Conservation (phyloP, 2,329 filamentous ascomycete genomes). For the Fusarium praegraminearum region DNA sequence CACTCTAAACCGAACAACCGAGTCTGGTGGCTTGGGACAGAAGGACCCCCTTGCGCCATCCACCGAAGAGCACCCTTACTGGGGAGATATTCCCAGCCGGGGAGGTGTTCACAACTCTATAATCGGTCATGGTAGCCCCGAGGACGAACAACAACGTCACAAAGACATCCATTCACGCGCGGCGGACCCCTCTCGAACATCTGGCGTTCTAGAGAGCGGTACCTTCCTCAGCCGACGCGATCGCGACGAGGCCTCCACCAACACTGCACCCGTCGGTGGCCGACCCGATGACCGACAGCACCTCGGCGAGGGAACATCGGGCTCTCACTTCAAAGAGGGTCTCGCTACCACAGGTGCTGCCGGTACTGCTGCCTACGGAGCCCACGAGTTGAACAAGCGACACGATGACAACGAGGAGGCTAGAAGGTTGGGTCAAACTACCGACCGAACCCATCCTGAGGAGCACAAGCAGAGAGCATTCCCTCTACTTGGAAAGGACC, state of each 20-base stretch:
- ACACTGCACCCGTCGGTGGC: slow-evolving; percentile 7
- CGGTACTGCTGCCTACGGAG: slow-evolving; percentile 14
- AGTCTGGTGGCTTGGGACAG: not conserved
- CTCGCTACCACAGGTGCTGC: slow-evolving; percentile 1
- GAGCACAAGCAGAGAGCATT: slow-evolving; percentile 33
- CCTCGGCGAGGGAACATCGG: not conserved
- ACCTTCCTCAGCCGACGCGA: slow-evolving; percentile 7
- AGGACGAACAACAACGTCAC: slow-evolving; percentile 22
- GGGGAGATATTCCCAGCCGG: slow-evolving; percentile 32
- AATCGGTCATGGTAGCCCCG: slow-evolving; percentile 29
- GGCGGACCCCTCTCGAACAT: not conserved
- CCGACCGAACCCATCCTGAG: not conserved
- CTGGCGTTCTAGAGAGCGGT: slow-evolving; percentile 9
- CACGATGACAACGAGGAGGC: not conserved
- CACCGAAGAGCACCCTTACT: slow-evolving; percentile 34
- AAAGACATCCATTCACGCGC: not conserved
- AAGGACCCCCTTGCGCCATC: slow-evolving; percentile 8
- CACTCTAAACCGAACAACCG: not conserved
- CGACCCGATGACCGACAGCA: not conserved
- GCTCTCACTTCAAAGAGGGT: slow-evolving; percentile 24
- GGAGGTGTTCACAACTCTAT: slow-evolving; percentile 26
- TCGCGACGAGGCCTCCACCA: not conserved
- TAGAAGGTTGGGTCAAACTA: not conserved
- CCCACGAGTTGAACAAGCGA: slow-evolving; percentile 18
- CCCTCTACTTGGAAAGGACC: slow-evolving; percentile 22